A percentile compares a stretch with the other conserved stretches of the same genome.
Conservation (phyloP, 306 rosid species). For the Hippophae rhamnoides region DNA sequence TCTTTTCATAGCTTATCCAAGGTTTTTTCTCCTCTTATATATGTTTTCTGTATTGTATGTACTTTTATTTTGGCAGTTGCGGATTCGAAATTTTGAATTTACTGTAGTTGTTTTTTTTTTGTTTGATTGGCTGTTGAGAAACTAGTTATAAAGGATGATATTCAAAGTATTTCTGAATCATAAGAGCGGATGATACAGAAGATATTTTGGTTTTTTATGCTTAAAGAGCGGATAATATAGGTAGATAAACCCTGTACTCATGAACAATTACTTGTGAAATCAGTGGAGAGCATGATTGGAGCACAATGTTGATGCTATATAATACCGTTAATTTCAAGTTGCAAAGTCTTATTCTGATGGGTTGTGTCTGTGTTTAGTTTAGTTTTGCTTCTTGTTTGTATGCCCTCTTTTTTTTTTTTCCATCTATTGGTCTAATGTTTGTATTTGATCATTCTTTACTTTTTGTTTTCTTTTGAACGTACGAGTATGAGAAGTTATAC, state of each 20-base stretch:
- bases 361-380: too few relatives aligned
- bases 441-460: too few relatives aligned
- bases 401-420: too few relatives aligned
- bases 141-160: not conserved
- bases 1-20: slow-evolving; percentile 31
- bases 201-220: not conserved
- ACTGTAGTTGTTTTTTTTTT: not conserved
- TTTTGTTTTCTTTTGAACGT: too few relatives aligned
- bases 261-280: too few relatives aligned
- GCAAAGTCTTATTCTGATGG: too few relatives aligned
- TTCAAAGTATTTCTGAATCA: not conserved
- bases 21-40: slow-evolving; percentile 20
- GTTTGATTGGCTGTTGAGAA: slow-evolving; percentile 1
- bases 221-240: not conserved
- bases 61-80: not conserved
- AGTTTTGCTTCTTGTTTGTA: too few relatives aligned
- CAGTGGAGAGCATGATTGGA: not conserved
- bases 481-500: too few relatives aligned
- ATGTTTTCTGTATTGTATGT: not conserved
- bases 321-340: too few relatives aligned
- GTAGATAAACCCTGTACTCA: not conserved
- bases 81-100: not conserved
- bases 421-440: too few relatives aligned
- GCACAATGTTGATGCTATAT: not conserved
- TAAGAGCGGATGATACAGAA: not conserved